These are phyloP conservation scores for Oryza meridionalis DNA, from an alignment of 176 grass and related monocot species.

Conservation along the genomic window DNA sequence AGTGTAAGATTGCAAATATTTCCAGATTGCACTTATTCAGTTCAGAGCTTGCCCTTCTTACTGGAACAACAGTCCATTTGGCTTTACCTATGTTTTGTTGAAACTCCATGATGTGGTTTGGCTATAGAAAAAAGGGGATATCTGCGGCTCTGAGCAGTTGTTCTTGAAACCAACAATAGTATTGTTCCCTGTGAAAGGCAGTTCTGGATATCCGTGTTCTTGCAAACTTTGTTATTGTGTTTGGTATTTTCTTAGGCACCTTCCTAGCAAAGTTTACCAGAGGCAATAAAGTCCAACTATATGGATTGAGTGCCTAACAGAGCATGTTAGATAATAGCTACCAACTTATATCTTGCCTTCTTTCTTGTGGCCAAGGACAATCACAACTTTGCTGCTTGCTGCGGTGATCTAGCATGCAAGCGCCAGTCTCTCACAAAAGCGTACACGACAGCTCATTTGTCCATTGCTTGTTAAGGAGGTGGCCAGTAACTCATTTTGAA, in stretches of 20 bases:
- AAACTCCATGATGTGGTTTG: not conserved
- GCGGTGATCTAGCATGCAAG: not conserved
- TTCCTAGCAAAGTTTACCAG: not conserved
- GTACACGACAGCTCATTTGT: not conserved
- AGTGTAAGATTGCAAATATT: not conserved
- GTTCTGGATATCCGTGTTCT: not conserved
- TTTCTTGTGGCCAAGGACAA: not conserved
- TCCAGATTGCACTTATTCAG: not conserved
- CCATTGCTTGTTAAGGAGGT: not conserved
- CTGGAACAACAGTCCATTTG: not conserved
- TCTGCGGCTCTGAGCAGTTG: not conserved
- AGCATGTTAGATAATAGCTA: not conserved
- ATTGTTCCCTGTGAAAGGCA: not conserved
- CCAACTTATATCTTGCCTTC: not conserved
- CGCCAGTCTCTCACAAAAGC: not conserved
- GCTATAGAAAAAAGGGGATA: not conserved
- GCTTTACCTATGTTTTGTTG: not conserved
- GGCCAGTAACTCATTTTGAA: not conserved
- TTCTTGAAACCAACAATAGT: not conserved
- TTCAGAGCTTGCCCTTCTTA: slow-evolving; percentile 12
- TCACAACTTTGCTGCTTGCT: not conserved
- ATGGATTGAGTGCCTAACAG: not conserved
- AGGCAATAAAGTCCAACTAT: not conserved
- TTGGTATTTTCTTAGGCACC: not conserved
- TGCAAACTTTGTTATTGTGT: not conserved